Conservation (phyloP, 1,139 yeast genomes). For the Sugiyamaella castrensis region DNA sequence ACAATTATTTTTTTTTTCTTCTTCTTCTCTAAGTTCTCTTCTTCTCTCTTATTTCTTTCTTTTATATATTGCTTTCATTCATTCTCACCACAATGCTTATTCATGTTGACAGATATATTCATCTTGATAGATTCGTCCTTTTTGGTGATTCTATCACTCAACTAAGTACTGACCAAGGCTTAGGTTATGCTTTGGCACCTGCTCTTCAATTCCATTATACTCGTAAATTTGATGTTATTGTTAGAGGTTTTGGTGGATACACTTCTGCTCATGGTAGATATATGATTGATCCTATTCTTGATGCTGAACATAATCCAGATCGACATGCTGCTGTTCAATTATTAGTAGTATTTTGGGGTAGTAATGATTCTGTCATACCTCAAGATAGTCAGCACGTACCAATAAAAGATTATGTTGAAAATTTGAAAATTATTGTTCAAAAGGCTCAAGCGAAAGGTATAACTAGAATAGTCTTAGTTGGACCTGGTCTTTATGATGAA, state of each 20-base stretch:
- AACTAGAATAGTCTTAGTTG: conserved; percentile 27
- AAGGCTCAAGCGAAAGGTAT: conserved; percentile 11
- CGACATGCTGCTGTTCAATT: conserved; percentile 15
- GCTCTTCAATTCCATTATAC: conserved; percentile 45
- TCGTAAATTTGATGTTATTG: conserved; percentile 52
- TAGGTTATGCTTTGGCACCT: conserved; percentile 46
- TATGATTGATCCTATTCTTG: conserved; percentile 20
- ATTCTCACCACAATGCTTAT: too few species aligned
- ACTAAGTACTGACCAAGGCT: conserved; percentile 33
- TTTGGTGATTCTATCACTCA: conserved; percentile 66
- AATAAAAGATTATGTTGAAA: conserved; percentile 45
- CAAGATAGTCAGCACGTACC: conserved; percentile 47
- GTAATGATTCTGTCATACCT: conserved; percentile 19
- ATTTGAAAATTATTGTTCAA: conserved; percentile 44
- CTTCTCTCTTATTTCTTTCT: too few species aligned
- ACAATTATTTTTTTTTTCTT: too few species aligned
- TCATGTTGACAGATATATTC: not conserved
- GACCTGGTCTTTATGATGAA: conserved; percentile 62
- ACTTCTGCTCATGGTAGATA: conserved; percentile 43
- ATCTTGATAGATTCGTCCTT: conserved; percentile 34
- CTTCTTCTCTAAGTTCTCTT: too few species aligned
- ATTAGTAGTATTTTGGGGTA: conserved; percentile 22
- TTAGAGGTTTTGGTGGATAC: conserved; percentile 61
- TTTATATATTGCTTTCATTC: too few species aligned
- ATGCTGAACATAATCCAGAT: conserved; percentile 15